phyloP scores from a whole-genome alignment of 768 basidiomycete genomes.

The Lyophyllum semitale region DNA sequence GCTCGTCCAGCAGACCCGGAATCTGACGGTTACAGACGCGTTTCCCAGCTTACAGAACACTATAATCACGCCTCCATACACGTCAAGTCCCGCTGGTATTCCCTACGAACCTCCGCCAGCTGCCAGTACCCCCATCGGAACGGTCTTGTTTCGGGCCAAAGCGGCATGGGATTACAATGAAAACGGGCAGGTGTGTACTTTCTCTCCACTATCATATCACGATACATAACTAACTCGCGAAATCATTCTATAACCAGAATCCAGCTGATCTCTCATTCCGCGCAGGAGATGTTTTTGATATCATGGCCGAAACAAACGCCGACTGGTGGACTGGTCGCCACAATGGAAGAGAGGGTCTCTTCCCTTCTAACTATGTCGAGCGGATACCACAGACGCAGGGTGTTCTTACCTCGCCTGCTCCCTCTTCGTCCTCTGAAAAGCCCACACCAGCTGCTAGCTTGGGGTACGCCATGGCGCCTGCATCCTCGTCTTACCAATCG shows the following conservation, averaged over 20 bases:
- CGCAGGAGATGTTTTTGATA: constrained; percentile 72
- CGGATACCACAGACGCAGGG: constrained; percentile 32
- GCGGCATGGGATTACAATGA: constrained; percentile 73
- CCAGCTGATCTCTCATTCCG: constrained; percentile 73
- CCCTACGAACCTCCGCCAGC: constrained; percentile 7
- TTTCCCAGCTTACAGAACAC: constrained; percentile 12
- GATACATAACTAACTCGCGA: background rate
- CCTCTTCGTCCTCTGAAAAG: constrained; percentile 6
- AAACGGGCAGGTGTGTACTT: constrained; percentile 42
- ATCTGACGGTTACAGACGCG: background rate
- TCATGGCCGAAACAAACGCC: constrained; percentile 68
- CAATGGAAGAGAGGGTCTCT: constrained; percentile 66
- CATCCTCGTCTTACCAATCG: constrained; percentile 7
- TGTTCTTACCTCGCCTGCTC: constrained; percentile 9
- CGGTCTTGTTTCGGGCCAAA: constrained; percentile 41
- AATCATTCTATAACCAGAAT: constrained; percentile 44
- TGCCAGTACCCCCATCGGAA: constrained; percentile 18
- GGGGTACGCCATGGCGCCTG: background rate
- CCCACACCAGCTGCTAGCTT: background rate
- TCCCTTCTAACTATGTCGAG: constrained; percentile 76
- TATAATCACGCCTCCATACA: background rate
- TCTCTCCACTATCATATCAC: background rate
- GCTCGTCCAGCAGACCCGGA: constrained; percentile 8
- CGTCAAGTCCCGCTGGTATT: background rate
- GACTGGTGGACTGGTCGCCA: constrained; percentile 88